Evolutionary conservation across 1,139 yeast species (phyloP), one percentile per base, ranked within the genome.

Genomic region (Candida neerlandica): DNA sequence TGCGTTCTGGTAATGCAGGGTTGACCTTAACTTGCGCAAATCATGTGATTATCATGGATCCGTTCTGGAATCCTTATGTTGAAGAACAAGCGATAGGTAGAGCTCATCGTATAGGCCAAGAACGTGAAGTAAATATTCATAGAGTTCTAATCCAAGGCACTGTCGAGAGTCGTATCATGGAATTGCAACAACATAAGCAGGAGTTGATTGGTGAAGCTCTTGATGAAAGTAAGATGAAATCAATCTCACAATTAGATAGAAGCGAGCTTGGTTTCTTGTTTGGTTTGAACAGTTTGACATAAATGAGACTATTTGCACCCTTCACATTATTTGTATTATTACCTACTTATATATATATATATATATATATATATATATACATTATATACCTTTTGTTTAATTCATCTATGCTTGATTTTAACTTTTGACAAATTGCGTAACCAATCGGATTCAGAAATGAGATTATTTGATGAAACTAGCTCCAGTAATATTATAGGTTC

Each of bases 61-160:
- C 97, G 14, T 92, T 90, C 64, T 92, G 98, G 98, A 92, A 92
- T 62, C 98, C 97, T 1, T 92, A 80, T 66, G 96, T 92, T 3
- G 98, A 92, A 67, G 96, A 89, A 44, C 98, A 92, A 69, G 98
- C 98, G 0, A 90, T 89, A 80, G 97, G 90, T 65, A 81, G 99
- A 57, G 96, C 95, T 5, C 94, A 94, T 69, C 81, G 99, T 66
- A 89, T 92, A 57, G 97, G 97, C 5, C 99, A 92, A 68, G 79
- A 80, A 32, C 75, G 82, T 50, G 85, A 84, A 41, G 98, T 92
- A 12, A 73, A 67, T 55, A 89, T 92, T 21, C 86, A 91, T 65
- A 77, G 90, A 56, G 69, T 92, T 18, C 77, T 88, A 60, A 80
- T 86, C 45, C 65, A 73, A 35, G 77, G 80, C 39, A 84, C 96